phyloP scores from a whole-genome alignment of 495 filamentous ascomycete genomes.

The Tuber calosporum region DNA sequence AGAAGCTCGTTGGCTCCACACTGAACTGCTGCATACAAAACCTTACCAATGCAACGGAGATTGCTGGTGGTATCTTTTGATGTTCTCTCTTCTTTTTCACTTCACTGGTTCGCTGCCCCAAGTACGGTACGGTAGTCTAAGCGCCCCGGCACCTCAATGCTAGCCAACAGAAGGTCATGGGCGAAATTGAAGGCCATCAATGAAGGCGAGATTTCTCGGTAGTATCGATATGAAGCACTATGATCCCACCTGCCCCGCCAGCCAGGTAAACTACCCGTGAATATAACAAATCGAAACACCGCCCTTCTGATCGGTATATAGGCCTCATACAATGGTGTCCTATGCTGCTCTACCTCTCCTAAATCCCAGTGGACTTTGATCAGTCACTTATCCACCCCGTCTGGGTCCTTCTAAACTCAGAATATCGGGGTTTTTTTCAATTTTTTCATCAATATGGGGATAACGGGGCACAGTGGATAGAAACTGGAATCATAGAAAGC shows the following conservation, averaged over 20 bases:
- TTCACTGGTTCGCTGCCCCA: background rate
- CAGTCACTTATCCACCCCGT: background rate
- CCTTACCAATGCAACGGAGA: background rate
- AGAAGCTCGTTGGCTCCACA: background rate
- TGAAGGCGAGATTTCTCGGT: background rate
- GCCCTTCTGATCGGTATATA: background rate
- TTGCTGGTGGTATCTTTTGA: background rate
- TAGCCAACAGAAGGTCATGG: background rate
- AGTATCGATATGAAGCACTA: background rate
- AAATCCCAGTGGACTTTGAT: background rate
- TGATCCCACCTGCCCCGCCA: constrained; percentile 41
- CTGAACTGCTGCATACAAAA: background rate
- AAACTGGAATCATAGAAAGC: background rate
- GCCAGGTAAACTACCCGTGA: constrained; percentile 37
- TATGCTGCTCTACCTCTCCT: background rate
- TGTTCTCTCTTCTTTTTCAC: background rate
- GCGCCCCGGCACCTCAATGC: background rate
- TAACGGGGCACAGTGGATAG: background rate
- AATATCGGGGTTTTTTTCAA: background rate
- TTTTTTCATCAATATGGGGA: background rate
- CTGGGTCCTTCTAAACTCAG: background rate
- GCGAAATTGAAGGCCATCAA: background rate
- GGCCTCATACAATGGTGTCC: background rate
- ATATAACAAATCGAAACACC: background rate
- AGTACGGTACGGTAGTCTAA: too few relatives aligned